Percentiles rank a stretch among this genome's conserved stretches.
phyloP scores from a whole-genome alignment of 768 basidiomycete species.

The Mycena sanguinolenta region DNA sequence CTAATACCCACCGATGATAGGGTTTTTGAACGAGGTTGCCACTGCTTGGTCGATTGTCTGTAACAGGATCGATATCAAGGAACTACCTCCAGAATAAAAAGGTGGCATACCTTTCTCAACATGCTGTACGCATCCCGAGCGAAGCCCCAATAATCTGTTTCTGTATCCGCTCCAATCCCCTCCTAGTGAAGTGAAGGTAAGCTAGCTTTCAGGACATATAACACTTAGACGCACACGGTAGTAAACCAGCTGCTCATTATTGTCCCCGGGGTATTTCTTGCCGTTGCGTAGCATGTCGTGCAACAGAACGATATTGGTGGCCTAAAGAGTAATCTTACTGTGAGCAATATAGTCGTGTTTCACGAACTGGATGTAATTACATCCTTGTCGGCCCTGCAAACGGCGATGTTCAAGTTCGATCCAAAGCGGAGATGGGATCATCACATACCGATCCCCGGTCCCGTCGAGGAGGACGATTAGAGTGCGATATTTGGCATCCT shows the following conservation, averaged over 20 bases:
- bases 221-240: constrained; percentile 11
- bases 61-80: not conserved
- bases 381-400: constrained; percentile 25
- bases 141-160: constrained; percentile 7
- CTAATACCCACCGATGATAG: constrained; percentile 13
- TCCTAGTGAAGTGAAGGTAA: constrained; percentile 10
- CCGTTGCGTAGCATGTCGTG: constrained; percentile 19
- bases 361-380: constrained; percentile 4
- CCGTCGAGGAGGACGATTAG: constrained; percentile 21
- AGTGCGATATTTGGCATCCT: constrained; percentile 25
- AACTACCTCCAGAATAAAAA: constrained; percentile 2
- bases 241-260: constrained; percentile 18
- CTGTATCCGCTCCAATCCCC: constrained; percentile 23
- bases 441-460: constrained; percentile 16
- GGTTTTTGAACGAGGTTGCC: constrained; percentile 16
- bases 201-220: constrained; percentile 1
- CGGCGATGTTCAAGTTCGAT: constrained; percentile 9
- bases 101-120: too few species aligned
- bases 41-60: constrained; percentile 22
- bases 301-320: constrained; percentile 22
- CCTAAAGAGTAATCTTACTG: constrained; percentile 13
- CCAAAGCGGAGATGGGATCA: constrained; percentile 4
- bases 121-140: constrained; percentile 7
- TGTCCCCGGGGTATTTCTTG: constrained; percentile 8
- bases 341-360: constrained; percentile 2